Conservation (phyloP, 768 basidiomycete species). For the Hypholoma fasciculare region DNA sequence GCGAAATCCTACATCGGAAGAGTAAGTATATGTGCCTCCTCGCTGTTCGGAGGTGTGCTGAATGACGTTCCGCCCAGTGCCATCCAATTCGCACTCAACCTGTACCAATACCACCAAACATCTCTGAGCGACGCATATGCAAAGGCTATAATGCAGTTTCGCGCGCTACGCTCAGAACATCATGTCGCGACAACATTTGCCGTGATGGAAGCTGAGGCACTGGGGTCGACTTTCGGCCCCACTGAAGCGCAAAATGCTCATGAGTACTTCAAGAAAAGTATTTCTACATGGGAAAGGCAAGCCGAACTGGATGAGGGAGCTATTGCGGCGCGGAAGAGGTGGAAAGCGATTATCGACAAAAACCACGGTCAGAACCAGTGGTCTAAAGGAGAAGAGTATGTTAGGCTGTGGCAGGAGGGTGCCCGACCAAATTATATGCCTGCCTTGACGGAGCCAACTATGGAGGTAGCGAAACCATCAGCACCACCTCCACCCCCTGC, state of each 20-base stretch:
- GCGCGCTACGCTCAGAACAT: conserved; percentile 82
- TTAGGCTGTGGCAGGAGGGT: conserved; percentile 71
- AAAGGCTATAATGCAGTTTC: conserved; percentile 81
- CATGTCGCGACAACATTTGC: conserved; percentile 78
- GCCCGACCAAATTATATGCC: conserved; percentile 67
- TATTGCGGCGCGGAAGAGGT: conserved; percentile 69
- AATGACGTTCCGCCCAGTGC: conserved; percentile 46
- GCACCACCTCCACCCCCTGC: not conserved
- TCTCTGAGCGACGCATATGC: conserved; percentile 82
- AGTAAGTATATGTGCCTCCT: conserved; percentile 54
- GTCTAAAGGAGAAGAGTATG: conserved; percentile 75
- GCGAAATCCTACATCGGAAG: conserved; percentile 83
- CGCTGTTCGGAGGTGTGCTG: conserved; percentile 8
- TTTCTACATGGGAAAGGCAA: conserved; percentile 59
- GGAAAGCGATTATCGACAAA: conserved; percentile 66
- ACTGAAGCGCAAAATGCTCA: conserved; percentile 64
- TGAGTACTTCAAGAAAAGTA: conserved; percentile 57
- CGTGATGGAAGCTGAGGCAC: conserved; percentile 72
- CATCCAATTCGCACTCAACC: conserved; percentile 76
- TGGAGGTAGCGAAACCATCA: not conserved
- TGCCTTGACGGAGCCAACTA: conserved; percentile 33
- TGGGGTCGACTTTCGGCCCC: conserved; percentile 65
- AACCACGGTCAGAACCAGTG: conserved; percentile 49
- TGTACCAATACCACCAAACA: conserved; percentile 63
- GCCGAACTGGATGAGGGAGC: conserved; percentile 60